phyloP scores from a whole-genome alignment of 2,329 filamentous ascomycete genomes.

The Catunica adiposa region DNA sequence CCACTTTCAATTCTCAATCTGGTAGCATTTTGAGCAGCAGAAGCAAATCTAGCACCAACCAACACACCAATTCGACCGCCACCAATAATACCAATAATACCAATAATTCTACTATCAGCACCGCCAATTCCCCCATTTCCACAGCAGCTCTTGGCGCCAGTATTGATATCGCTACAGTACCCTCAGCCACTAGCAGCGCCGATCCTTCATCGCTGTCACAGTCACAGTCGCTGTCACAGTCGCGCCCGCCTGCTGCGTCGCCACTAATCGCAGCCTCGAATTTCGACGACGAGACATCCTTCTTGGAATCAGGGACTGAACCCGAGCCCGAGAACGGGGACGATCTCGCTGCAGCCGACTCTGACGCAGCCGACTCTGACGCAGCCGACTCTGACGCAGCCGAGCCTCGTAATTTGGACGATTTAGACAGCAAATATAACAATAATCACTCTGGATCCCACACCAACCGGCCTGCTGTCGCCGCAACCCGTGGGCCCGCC shows the following conservation, averaged over 20 bases:
- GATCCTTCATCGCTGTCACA: background rate
- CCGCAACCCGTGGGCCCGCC: background rate
- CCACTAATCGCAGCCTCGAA: background rate
- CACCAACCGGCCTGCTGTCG: background rate
- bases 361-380: background rate
- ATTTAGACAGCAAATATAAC: too few species aligned
- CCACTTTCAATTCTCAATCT: background rate
- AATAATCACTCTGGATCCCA: background rate
- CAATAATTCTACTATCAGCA: background rate
- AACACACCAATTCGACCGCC: background rate
- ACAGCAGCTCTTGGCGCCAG: background rate
- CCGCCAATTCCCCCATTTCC: background rate
- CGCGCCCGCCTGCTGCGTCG: background rate
- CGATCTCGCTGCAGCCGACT: background rate
- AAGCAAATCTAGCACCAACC: background rate
- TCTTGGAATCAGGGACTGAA: slow-evolving; percentile 1
- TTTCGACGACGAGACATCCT: background rate
- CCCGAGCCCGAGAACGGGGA: background rate
- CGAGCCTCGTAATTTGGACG: background rate
- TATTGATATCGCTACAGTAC: background rate
- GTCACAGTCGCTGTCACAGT: background rate
- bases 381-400: background rate
- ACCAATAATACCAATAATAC: background rate
- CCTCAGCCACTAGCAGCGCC: background rate
- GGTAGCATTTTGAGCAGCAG: background rate